Evolutionary conservation across 164 flowering plant genomes (phyloP), one percentile per base, ranked within the genome.

Genomic region (Vitis rotundifolia): DNA sequence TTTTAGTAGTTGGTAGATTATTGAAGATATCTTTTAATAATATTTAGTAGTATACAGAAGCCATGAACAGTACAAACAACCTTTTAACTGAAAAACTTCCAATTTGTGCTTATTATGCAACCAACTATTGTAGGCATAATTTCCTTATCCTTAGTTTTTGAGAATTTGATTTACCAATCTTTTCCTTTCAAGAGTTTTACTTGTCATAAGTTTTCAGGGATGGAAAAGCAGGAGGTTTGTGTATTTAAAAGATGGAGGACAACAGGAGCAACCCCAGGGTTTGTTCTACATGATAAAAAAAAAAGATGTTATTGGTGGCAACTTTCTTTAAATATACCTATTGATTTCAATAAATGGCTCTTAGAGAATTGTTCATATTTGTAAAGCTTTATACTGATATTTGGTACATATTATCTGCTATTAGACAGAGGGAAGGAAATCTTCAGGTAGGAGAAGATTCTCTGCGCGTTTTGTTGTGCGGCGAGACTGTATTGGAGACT

Each of bases 371-470:
- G 44, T 37, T 37, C 44, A 37, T 6, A 10, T 16, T 8, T 19
- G 14, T 56, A n/a, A 22, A 22, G 26, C 26, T 22, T 31, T 64
- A 16, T 15, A 11, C 1, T 56, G 26, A 49, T 63, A 4, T 68
- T 62, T 28, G n/a, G 44, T 37, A 37, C 44, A 11, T 62, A 11
- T 53, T 75, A 19, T 29, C 11, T 73, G 49, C 54, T 68, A 66
- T 62, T 71, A 87, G 88, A 57, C 73, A 49, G 77, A 82, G 63
- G 75, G 68, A 48, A 74, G 73, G 69, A 78, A 78, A 71, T 70
- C 89, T 70, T 77, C 85, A 9, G 62, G 37, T 11, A 79, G 80
- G 74, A 83, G 79, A 79, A 84, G 78, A 53, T 78, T 72, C 77
- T 82, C 86, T 5, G 68, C 82, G 44, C 80, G 63, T 13, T 84